phyloP scores from a whole-genome alignment of 371 early-diverging fungal species.

The Umbelopsis sp. region DNA sequence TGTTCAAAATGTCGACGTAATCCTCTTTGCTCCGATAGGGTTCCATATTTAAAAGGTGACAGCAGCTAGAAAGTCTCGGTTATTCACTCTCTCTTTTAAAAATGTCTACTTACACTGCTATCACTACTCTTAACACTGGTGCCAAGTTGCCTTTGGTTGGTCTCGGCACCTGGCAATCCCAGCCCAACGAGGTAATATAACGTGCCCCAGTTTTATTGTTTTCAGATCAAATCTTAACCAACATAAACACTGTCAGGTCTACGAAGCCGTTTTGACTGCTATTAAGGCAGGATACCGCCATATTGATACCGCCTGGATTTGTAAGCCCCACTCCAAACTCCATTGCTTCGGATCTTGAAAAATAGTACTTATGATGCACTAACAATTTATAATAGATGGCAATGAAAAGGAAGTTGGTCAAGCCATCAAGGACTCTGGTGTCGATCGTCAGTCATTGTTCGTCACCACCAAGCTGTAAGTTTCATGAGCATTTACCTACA shows the following conservation, averaged over 20 bases:
- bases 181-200: constrained; percentile 31
- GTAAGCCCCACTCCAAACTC: constrained; percentile 21
- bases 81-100: not conserved
- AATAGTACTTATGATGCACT: not conserved
- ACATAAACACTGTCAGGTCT: constrained; percentile 19
- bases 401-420: constrained; percentile 37
- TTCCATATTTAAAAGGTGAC: not conserved
- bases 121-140: constrained; percentile 32
- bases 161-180: constrained; percentile 47
- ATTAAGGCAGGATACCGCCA: constrained; percentile 34
- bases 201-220: not conserved
- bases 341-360: not conserved
- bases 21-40: not conserved
- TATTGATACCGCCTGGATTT: constrained; percentile 37
- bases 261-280: constrained; percentile 51
- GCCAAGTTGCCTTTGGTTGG: constrained; percentile 34
- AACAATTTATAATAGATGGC: constrained; percentile 23
- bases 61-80: not conserved
- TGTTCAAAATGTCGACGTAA: constrained; percentile 4
- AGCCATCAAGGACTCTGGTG: constrained; percentile 53
- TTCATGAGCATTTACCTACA: not conserved
- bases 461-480: constrained; percentile 71
- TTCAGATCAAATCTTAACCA: not conserved
- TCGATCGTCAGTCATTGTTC: constrained; percentile 65
- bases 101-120: constrained; percentile 14